Percentiles rank a stretch among this genome's conserved stretches.
phyloP scores from a whole-genome alignment of 1,284 basidiomycete genomes.

The Rhodotorula sp. region DNA sequence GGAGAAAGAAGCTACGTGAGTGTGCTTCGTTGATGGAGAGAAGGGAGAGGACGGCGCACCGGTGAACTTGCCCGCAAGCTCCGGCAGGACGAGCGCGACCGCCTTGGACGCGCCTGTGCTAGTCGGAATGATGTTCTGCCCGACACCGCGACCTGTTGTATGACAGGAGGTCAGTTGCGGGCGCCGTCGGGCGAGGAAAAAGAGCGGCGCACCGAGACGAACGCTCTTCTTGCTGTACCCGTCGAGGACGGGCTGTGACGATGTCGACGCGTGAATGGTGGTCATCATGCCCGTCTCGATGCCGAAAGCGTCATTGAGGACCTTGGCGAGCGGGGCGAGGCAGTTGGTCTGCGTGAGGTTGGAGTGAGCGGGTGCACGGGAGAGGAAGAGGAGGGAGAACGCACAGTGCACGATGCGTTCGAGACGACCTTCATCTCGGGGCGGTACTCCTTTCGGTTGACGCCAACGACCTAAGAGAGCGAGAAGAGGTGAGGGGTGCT shows the following conservation, averaged over 20 bases:
- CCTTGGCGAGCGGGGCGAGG: conserved; percentile 53
- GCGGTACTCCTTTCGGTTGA: conserved; percentile 51
- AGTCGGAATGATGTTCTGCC: conserved; percentile 54
- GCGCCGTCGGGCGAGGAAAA: not conserved
- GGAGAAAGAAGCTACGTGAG: not conserved
- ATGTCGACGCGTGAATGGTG: conserved; percentile 54
- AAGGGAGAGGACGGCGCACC: conserved; percentile 31
- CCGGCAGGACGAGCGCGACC: conserved; percentile 53
- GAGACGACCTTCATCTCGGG: conserved; percentile 50
- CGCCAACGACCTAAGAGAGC: conserved; percentile 45
- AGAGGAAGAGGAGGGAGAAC: conserved; percentile 4
- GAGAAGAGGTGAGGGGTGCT: not conserved
- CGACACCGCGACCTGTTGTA: conserved; percentile 34
- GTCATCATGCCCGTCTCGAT: conserved; percentile 55
- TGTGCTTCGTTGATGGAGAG: too few species aligned
- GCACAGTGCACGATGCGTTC: conserved; percentile 54
- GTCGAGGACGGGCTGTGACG: conserved; percentile 53
- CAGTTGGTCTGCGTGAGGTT: conserved; percentile 51
- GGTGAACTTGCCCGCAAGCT: conserved; percentile 54
- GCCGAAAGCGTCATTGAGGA: conserved; percentile 52
- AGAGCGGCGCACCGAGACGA: conserved; percentile 46
- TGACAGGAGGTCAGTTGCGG: not conserved
- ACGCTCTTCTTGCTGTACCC: conserved; percentile 53
- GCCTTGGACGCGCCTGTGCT: conserved; percentile 53
- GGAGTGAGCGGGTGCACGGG: not conserved